A percentile compares a stretch with the other conserved stretches of the same genome.
Conservation (phyloP, 2,329 filamentous ascomycete genomes). For the Xylaria sp. region DNA sequence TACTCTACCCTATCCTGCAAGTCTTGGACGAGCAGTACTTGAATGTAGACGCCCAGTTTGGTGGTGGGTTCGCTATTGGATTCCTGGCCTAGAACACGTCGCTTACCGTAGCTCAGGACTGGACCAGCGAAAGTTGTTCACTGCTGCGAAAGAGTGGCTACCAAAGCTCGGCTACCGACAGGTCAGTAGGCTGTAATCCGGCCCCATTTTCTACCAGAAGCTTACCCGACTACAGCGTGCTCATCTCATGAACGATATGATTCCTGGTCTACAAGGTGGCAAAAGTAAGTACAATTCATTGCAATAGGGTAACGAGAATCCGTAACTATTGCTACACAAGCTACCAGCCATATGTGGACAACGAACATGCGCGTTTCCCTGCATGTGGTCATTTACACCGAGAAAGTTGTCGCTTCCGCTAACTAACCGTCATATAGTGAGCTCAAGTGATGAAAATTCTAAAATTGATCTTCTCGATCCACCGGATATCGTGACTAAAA, state of each 20-base stretch:
- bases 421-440: slow-evolving; percentile 59
- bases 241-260: slow-evolving; percentile 87
- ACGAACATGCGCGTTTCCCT: background rate
- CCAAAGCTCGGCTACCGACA: slow-evolving; percentile 85
- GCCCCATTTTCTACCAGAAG: background rate
- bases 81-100: background rate
- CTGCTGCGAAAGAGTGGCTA: slow-evolving; percentile 83
- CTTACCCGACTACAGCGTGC: slow-evolving; percentile 54
- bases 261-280: slow-evolving; percentile 81
- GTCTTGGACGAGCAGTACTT: slow-evolving; percentile 92
- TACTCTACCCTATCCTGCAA: slow-evolving; percentile 89
- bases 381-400: background rate
- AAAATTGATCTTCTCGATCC: slow-evolving; percentile 95
- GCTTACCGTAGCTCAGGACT: slow-evolving; percentile 53
- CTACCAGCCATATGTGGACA: background rate
- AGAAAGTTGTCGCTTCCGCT: slow-evolving; percentile 10
- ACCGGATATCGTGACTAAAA: slow-evolving; percentile 79
- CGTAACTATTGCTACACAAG: no score
- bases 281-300: slow-evolving; percentile 66
- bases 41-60: slow-evolving; percentile 88
- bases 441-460: slow-evolving; percentile 65
- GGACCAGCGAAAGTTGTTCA: slow-evolving; percentile 92
- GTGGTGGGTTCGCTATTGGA: slow-evolving; percentile 59
- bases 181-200: slow-evolving; percentile 29
- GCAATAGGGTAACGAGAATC: background rate